Evolutionary conservation across 352 stramenopile genomes (phyloP).

Genomic region (Phytophthora melonis): DNA sequence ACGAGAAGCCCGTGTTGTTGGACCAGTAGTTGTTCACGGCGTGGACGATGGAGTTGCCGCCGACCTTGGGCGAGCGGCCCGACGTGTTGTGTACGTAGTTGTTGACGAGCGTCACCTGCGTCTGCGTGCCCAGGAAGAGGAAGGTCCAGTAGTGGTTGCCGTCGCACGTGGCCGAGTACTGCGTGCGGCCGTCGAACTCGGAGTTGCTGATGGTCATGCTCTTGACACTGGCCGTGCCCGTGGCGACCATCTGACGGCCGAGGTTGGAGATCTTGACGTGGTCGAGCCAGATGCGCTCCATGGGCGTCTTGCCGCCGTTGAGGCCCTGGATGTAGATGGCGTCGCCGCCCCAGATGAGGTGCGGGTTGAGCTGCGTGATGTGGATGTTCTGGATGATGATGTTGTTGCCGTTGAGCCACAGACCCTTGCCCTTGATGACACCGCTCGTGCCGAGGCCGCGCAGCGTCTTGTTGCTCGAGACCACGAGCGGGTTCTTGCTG

Average conservation of each 20-base stretch:
- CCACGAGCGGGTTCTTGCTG: slow-evolving; percentile 40
- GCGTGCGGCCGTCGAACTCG: not conserved
- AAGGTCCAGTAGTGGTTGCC: slow-evolving; percentile 3
- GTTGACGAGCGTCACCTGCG: not conserved
- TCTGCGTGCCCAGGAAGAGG: slow-evolving; percentile 2
- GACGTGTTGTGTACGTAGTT: slow-evolving; percentile 48
- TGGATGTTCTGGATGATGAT: slow-evolving; percentile 55
- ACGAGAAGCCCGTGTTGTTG: slow-evolving; percentile 50
- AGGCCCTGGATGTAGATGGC: slow-evolving; percentile 1
- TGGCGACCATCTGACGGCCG: not conserved
- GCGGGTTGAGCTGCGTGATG: not conserved
- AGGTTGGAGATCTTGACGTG: slow-evolving; percentile 2
- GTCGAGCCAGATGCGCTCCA: not conserved
- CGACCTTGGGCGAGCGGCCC: slow-evolving; percentile 44
- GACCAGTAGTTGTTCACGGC: slow-evolving; percentile 61
- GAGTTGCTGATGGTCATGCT: slow-evolving; percentile 1
- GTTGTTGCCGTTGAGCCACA: slow-evolving; percentile 48
- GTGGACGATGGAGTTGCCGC: slow-evolving; percentile 38
- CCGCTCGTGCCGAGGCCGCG: slow-evolving; percentile 49
- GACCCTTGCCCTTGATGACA: slow-evolving; percentile 56
- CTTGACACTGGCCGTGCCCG: not conserved
- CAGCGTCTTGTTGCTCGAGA: slow-evolving; percentile 55
- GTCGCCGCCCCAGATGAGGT: not conserved
- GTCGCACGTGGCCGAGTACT: slow-evolving; percentile 4
- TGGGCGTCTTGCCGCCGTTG: not conserved